phyloP scores from a whole-genome alignment of 768 basidiomycete species.

The Mycena galericulata region DNA sequence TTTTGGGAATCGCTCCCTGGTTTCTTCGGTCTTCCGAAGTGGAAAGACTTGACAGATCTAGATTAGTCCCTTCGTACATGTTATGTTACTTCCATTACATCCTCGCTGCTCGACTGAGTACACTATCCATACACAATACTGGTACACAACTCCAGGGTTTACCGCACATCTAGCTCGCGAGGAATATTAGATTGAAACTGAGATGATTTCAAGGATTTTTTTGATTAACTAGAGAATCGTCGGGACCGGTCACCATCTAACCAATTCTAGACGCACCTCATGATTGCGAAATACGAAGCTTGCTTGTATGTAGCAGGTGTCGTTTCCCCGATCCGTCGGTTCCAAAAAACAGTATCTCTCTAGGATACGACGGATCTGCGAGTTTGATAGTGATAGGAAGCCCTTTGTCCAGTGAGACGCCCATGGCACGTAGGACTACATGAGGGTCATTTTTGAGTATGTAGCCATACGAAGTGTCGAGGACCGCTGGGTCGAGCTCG shows the following conservation, averaged over 20 bases:
- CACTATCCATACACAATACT: too few species aligned
- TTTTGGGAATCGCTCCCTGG: neutral
- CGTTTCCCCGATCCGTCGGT: slow-evolving; percentile 8
- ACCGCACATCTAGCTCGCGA: too few species aligned
- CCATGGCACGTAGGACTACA: slow-evolving; percentile 21
- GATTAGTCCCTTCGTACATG: too few species aligned
- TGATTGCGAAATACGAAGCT: neutral
- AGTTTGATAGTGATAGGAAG: slow-evolving; percentile 22
- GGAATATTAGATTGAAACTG: too few species aligned
- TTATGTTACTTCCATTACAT: too few species aligned
- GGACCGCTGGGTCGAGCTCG: slow-evolving; percentile 10
- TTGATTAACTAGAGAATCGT: too few species aligned
- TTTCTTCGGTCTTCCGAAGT: slow-evolving; percentile 22
- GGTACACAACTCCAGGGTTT: too few species aligned
- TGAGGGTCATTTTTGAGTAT: slow-evolving; percentile 13
- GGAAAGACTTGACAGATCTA: slow-evolving; percentile 18
- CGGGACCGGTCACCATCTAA: too few species aligned
- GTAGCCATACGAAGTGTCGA: slow-evolving; percentile 20
- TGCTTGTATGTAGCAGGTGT: slow-evolving; percentile 18
- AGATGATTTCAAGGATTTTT: too few species aligned
- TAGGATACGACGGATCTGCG: neutral
- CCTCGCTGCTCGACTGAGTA: too few species aligned
- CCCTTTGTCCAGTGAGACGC: slow-evolving; percentile 24
- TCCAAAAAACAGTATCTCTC: slow-evolving; percentile 15
- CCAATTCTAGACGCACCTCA: neutral